Conservation (phyloP, 768 basidiomycete species). For the Mycena latifolia region DNA sequence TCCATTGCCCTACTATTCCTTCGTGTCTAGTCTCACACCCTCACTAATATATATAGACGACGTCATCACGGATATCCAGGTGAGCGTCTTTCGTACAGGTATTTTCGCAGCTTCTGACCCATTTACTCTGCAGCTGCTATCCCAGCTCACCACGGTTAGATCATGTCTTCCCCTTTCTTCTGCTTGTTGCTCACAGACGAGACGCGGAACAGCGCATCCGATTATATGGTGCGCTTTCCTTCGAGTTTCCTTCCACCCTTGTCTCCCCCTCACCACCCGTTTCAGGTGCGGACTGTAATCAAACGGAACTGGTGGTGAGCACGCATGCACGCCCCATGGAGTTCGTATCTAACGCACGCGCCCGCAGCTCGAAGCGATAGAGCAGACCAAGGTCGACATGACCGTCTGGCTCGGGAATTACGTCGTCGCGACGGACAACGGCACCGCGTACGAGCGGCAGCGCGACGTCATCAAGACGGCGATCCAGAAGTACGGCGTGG, state of each 20-base stretch:
- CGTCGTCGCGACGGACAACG: constrained; percentile 69
- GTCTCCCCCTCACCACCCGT: not conserved
- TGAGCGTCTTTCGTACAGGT: constrained; percentile 42
- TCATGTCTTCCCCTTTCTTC: constrained; percentile 25
- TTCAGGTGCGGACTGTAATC: constrained; percentile 79
- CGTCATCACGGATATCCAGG: constrained; percentile 82
- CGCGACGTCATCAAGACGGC: constrained; percentile 73
- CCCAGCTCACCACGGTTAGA: constrained; percentile 81
- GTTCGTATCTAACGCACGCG: no score
- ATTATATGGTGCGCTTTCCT: constrained; percentile 71
- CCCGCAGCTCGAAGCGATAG: constrained; percentile 84
- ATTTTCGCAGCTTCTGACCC: not conserved
- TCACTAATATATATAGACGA: constrained; percentile 52
- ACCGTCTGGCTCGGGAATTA: constrained; percentile 84
- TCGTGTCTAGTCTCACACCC: not conserved
- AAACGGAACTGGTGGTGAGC: constrained; percentile 78
- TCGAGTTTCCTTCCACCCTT: not conserved
- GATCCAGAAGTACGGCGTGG: constrained; percentile 81
- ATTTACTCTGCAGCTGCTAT: constrained; percentile 67
- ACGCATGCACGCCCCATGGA: no score
- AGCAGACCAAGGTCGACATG: constrained; percentile 90
- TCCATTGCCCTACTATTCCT: not conserved
- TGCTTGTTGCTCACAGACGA: not conserved
- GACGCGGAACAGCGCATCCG: constrained; percentile 67
- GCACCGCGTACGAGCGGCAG: constrained; percentile 81